Conservation (phyloP, 2,329 filamentous ascomycete species). For the Fusarium pseudoanthophilum region DNA sequence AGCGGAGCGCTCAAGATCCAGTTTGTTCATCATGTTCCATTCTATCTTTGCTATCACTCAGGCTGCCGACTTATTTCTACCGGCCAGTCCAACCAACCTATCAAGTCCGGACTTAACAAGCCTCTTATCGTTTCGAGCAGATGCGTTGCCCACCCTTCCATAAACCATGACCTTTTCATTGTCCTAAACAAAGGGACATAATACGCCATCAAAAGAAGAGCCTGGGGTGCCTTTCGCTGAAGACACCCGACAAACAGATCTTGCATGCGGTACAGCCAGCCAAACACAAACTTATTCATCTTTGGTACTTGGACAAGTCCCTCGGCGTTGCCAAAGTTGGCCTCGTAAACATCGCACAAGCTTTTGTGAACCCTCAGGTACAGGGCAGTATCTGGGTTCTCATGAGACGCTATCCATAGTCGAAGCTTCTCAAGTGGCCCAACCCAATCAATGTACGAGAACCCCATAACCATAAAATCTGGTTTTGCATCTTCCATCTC, state of each 20-base stretch:
- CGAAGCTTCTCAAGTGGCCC: conserved; percentile 36
- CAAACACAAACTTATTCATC: conserved; percentile 39
- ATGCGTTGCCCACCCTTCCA: conserved; percentile 41
- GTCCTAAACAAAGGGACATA: conserved; percentile 40
- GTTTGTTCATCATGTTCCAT: neutral
- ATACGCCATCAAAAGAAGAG: conserved; percentile 43
- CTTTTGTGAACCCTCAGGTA: conserved; percentile 38
- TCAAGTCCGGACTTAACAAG: conserved; percentile 28
- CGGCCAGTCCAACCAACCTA: conserved; percentile 43
- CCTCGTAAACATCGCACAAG: conserved; percentile 43
- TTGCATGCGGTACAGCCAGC: conserved; percentile 46
- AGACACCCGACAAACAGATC: conserved; percentile 44
- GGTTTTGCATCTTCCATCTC: conserved; percentile 34
- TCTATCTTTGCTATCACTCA: conserved; percentile 11
- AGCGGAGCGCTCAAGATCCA: neutral
- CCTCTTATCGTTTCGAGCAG: conserved; percentile 39
- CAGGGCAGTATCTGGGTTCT: conserved; percentile 41
- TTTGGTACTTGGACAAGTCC: conserved; percentile 30
- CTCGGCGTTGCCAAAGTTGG: conserved; percentile 38
- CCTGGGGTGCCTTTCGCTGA: conserved; percentile 42
- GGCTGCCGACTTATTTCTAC: conserved; percentile 27
- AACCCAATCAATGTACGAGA: conserved; percentile 40
- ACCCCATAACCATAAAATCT: conserved; percentile 35
- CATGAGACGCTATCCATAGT: conserved; percentile 39
- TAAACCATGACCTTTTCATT: conserved; percentile 35